phyloP scores from a whole-genome alignment of 352 stramenopile species.

The Phytophthora boehmeriae region DNA sequence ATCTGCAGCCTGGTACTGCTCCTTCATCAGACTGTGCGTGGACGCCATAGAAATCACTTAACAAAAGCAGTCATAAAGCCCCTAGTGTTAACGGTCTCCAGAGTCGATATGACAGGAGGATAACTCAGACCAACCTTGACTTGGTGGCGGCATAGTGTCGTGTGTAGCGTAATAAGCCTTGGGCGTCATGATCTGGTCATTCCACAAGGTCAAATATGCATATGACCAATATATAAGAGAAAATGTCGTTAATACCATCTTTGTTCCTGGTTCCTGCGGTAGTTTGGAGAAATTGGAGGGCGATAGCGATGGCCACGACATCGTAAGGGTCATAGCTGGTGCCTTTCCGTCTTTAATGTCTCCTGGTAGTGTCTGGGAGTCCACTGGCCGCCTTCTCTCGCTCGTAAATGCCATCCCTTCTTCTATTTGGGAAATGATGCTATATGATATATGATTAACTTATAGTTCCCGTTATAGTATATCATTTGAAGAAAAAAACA shows the following conservation, averaged over 20 bases:
- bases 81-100: too few relatives aligned
- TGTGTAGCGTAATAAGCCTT: constrained; percentile 68
- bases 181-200: constrained; percentile 56
- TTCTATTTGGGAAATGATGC: not conserved
- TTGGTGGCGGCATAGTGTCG: constrained; percentile 61
- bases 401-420: constrained; percentile 30
- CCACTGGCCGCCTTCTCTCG: constrained; percentile 15
- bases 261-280: constrained; percentile 32
- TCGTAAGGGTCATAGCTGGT: constrained; percentile 25
- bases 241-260: constrained; percentile 39
- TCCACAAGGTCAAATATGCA: constrained; percentile 3
- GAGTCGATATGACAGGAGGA: constrained; percentile 1
- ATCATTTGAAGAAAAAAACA: too few relatives aligned
- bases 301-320: constrained; percentile 49
- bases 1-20: constrained; percentile 59
- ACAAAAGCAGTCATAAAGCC: too few relatives aligned
- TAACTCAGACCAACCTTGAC: constrained; percentile 50
- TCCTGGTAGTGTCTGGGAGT: not conserved
- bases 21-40: constrained; percentile 46
- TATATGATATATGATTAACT: too few relatives aligned
- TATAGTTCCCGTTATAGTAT: too few relatives aligned
- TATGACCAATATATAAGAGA: constrained; percentile 2
- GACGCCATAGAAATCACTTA: constrained; percentile 62
- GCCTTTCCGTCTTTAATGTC: constrained; percentile 21
- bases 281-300: constrained; percentile 44